Conservation (phyloP, 345 rosid genomes). For the Eucalyptus dawsonii region DNA sequence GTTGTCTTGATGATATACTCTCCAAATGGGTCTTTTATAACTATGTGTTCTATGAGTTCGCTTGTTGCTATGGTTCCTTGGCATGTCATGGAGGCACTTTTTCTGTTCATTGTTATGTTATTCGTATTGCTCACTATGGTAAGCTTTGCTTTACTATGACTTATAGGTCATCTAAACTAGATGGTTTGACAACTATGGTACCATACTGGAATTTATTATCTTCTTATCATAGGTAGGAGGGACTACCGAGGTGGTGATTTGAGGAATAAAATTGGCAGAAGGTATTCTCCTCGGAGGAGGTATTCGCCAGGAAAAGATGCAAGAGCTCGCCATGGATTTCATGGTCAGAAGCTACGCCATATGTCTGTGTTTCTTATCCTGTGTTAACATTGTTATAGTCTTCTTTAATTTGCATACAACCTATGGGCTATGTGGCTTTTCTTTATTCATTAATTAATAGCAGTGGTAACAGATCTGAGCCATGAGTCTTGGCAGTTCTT, state of each 20-base stretch:
- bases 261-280: slow-evolving; percentile 74
- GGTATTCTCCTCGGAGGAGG: slow-evolving; percentile 49
- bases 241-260: slow-evolving; percentile 56
- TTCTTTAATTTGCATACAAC: not conserved
- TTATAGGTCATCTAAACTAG: not conserved
- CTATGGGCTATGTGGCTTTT: not conserved
- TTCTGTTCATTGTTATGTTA: slow-evolving; percentile 34
- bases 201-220: not conserved
- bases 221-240: slow-evolving; percentile 39
- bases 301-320: slow-evolving; percentile 41
- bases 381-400: not conserved
- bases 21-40: slow-evolving; percentile 20
- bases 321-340: slow-evolving; percentile 23
- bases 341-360: slow-evolving; percentile 22
- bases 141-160: slow-evolving; percentile 22
- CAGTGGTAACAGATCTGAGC: not conserved
- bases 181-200: not conserved
- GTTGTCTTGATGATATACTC: slow-evolving; percentile 17
- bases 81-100: slow-evolving; percentile 47
- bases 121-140: slow-evolving; percentile 31
- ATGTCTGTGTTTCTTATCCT: not conserved
- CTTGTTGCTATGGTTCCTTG: slow-evolving; percentile 31
- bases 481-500: not conserved
- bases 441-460: not conserved
- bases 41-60: slow-evolving; percentile 27